phyloP scores from a whole-genome alignment of 192 early-diverging fungal species.

The Entomortierella chlamydospora region DNA sequence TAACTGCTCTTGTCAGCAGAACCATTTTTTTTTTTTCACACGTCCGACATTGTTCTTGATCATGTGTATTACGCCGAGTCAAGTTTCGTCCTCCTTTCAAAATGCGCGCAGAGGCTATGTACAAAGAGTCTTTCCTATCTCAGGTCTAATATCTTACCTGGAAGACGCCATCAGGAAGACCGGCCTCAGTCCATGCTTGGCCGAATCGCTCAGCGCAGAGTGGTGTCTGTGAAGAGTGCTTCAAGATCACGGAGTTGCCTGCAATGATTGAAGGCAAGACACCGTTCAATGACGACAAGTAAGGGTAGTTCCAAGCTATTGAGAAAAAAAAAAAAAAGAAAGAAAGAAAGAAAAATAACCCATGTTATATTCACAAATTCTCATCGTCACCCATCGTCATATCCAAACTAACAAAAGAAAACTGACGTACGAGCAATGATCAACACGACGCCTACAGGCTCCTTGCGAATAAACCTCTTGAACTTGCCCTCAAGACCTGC shows the following conservation, averaged over 20 bases:
- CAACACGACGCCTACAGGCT: conserved; percentile 76
- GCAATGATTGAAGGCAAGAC: conserved; percentile 83
- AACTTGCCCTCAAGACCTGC: conserved; percentile 61
- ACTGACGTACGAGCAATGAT: conserved; percentile 61
- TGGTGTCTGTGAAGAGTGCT: conserved; percentile 86
- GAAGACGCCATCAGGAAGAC: conserved; percentile 75
- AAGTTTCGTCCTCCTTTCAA: background rate
- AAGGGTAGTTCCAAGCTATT: conserved; percentile 87
- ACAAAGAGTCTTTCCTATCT: conserved; percentile 7
- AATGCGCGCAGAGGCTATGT: conserved; percentile 2
- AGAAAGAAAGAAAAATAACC: background rate
- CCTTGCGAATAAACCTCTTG: conserved; percentile 74
- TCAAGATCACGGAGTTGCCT: conserved; percentile 81
- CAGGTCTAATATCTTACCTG: conserved; percentile 45
- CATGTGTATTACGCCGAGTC: background rate
- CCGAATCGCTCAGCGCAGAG: conserved; percentile 78
- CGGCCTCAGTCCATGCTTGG: conserved; percentile 71
- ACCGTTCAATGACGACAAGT: conserved; percentile 80
- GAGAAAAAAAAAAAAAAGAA: background rate
- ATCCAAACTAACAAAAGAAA: background rate
- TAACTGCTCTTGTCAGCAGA: conserved; percentile 1
- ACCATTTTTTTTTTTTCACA: background rate
- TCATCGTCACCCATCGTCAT: background rate
- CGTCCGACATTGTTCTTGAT: background rate
- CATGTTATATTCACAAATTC: background rate